phyloP scores from a whole-genome alignment of 208 protist genomes.

The Leishmania martiniquensis region DNA sequence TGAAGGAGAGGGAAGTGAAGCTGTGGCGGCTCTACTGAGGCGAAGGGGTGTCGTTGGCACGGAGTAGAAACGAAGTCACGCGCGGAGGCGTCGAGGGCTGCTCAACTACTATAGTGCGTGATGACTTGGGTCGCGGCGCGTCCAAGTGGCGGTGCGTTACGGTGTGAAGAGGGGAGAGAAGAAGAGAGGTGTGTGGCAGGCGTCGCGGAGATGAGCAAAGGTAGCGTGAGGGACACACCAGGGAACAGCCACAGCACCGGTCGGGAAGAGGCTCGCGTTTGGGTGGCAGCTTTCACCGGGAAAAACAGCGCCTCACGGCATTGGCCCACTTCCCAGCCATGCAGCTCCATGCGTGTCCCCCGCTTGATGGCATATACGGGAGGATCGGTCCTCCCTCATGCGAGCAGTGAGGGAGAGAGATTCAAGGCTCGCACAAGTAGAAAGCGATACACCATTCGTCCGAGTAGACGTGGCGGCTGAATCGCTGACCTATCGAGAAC shows the following conservation, averaged over 20 bases:
- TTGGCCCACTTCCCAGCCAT: not conserved
- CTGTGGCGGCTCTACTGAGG: too few relatives aligned
- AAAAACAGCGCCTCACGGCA: not conserved
- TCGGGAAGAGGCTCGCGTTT: not conserved
- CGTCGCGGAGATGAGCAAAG: not conserved
- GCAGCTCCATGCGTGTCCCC: not conserved
- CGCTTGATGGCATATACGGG: not conserved
- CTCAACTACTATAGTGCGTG: not conserved
- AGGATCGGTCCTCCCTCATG: not conserved
- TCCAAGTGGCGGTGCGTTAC: not conserved
- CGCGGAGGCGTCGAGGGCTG: not conserved
- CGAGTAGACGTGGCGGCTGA: not conserved
- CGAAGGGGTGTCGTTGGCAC: not conserved
- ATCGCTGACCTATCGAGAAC: not conserved
- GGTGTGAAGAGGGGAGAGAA: not conserved
- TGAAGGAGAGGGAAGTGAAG: not conserved
- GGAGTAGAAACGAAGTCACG: not conserved
- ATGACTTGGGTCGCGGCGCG: not conserved
- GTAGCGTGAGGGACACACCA: not conserved
- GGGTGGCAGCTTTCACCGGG: not conserved
- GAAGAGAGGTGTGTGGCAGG: not conserved
- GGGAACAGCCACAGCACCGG: not conserved
- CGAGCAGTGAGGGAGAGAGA: slow-evolving; percentile 7
- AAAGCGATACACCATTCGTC: not conserved
- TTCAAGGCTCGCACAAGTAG: not conserved